Evolutionary conservation across 495 filamentous ascomycete species (phyloP), one percentile per base, ranked within the genome.

Genomic region (Beverwykella pulmonaria): DNA sequence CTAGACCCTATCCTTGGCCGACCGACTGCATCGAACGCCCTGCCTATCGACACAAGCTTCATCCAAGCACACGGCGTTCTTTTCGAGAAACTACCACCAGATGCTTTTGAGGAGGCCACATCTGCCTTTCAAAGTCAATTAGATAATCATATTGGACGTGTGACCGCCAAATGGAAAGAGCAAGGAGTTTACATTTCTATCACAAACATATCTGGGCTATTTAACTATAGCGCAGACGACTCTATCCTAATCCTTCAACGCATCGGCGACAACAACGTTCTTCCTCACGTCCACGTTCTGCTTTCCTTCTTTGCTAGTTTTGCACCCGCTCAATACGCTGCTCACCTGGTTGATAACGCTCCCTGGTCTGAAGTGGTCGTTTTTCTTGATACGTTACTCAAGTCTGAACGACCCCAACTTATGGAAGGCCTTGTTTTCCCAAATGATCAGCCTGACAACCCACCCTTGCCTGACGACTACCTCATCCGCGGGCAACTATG

Each of bases 391-490:
- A 82, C 78, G 10, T 78, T 94, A 12, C 67, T 78, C 8, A 77
- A 76, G 3, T 79, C 70, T 19, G 76, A 81, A 15, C 74, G 71
- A 14, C 59, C 79, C 49, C 77, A 79, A 48, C 63, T 47, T 60
- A 17, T 17, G 58, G 2, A 53, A n/a, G n/a, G 54, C 20, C 36
- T 59, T 19, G 17, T 68, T 2, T 68, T 71, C 36, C 65, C 64
- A 27, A n/a, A 46, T 23, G 65, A 68, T 14, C 41, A 50, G 50
- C 19, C 23, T 20, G 61, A 66, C 46, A 65, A 56, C 19, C 58
- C 20, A 17, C 91, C 91, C 3, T 73, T 97, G 0, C 87, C 91
- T 0, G 94, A 97, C 65, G 93, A 98, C 67, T 97, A 86, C 63
- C 79, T 87, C 0, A 85, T 96, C 59, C 84, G 89, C 3, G 93